Base-by-base conservation (phyloP, 495 filamentous ascomycete species). In the Neurospora sp. region DNA sequence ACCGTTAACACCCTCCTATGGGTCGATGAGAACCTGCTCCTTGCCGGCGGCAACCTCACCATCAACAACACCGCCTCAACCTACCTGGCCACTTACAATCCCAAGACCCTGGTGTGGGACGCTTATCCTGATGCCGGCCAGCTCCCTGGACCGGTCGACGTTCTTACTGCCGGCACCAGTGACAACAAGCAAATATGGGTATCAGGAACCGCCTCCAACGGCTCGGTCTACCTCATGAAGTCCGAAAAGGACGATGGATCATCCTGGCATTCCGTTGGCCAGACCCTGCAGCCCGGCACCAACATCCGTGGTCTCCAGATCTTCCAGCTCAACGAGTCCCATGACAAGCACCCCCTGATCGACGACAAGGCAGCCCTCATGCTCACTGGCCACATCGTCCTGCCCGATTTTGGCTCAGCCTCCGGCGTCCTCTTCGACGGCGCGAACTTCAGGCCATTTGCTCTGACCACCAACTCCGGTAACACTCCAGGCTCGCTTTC, bases 371-470 rank as follows among this genome's bases (percentile, higher is more conserved):
- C 96, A 78, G 85, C 87, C 1, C 88, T 99, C n/a, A 84, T 99
- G 72, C 80, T 97, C 61, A 91, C 93, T 70, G 96, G 96, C 39
- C 87, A 91, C 69, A 87, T 99, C 71, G 84, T 87, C 69, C 84
- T 98, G 40, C 89, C 91, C 0, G 80, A 81, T 69, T 96, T 93
- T 79, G 95, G 95, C 73, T 84, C 81, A 40, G 92, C 90, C 14
- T 97, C 94, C n/a, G 94, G 92, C 1, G 96, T 89, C 5, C 82
- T 97, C 45, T 99, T 89, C 80, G 91, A 98, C 75, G 95, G 96
- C 74, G 93, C 88, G 5, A 84, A 81, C 12, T 87, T 96, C 76
- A 83, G 83, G 35, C 96, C 96, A 8, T 97, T 94, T 80, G 86
- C 93, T 68, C 89, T 99, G 44, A 90, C 93, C 22, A 89, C 89